Conservation (phyloP, 2,329 filamentous ascomycete species). For the Mycosphaerelloides madeirae region DNA sequence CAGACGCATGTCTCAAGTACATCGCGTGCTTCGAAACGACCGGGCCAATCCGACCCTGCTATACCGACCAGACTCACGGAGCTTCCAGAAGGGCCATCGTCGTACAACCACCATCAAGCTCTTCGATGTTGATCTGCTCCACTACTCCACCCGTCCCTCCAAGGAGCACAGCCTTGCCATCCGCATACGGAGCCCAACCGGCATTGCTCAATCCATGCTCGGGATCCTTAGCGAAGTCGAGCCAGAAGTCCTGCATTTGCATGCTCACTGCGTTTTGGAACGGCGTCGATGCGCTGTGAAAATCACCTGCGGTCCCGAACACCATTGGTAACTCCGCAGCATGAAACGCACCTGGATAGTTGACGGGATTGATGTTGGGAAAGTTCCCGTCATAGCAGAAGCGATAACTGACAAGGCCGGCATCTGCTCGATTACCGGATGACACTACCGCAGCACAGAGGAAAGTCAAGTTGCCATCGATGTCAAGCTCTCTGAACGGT, state of each 20-base stretch:
- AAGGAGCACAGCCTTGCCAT: no score
- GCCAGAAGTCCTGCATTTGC: constrained; percentile 1
- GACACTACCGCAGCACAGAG: not conserved
- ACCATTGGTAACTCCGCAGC: not conserved
- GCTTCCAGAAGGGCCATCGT: no score
- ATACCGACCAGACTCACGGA: no score
- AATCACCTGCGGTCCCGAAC: not conserved
- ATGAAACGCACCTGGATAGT: not conserved
- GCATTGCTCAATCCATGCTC: no score
- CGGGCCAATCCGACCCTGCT: no score
- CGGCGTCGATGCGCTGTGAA: not conserved
- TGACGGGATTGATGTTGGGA: not conserved
- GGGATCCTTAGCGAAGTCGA: not conserved
- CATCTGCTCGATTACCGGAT: not conserved
- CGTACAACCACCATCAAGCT: no score
- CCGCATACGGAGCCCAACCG: no score
- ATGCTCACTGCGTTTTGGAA: not conserved
- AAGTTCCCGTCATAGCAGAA: not conserved
- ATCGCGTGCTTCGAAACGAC: no score
- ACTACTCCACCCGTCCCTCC: no score
- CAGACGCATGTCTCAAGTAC: no score
- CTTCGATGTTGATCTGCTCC: no score
- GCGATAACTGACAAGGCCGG: not conserved
- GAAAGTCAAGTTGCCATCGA: not conserved
- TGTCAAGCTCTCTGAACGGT: not conserved